A percentile compares a stretch with the other conserved stretches of the same genome.
These are phyloP conservation scores for Macaranga tanarius DNA, from an alignment of 441 rosid genomes.

Conservation along the genomic window DNA sequence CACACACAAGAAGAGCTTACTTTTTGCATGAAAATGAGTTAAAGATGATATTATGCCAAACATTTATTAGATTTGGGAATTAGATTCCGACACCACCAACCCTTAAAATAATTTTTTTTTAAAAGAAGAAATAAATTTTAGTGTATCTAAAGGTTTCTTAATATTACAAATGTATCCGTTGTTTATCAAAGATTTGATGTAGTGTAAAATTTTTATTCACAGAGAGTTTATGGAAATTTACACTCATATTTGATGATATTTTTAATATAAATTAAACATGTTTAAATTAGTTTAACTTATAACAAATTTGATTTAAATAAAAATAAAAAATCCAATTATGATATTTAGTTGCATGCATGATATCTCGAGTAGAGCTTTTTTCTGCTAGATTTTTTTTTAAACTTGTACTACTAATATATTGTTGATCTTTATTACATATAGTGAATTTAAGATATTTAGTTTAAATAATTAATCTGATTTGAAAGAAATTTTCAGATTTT, in stretches of 20 bases:
- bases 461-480: accelerated
- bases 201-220: too few species aligned
- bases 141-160: background rate
- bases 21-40: constrained; percentile 44
- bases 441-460: too few species aligned
- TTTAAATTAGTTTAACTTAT: too few species aligned
- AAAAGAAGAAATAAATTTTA: background rate
- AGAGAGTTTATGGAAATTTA: too few species aligned
- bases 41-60: constrained; percentile 34
- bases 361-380: too few species aligned
- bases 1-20: constrained; percentile 8
- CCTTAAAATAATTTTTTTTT: background rate
- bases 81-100: constrained; percentile 51
- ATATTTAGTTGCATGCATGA: background rate
- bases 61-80: constrained; percentile 44
- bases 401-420: too few species aligned
- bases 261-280: too few species aligned
- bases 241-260: too few species aligned
- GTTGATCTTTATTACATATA: too few species aligned
- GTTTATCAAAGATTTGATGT: background rate
- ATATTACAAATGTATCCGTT: background rate
- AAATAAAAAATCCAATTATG: background rate
- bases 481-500: too few species aligned
- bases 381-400: too few species aligned
- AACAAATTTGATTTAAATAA: too few species aligned